Conservation (phyloP, 441 rosid genomes). For the Erysimum cheiri region DNA sequence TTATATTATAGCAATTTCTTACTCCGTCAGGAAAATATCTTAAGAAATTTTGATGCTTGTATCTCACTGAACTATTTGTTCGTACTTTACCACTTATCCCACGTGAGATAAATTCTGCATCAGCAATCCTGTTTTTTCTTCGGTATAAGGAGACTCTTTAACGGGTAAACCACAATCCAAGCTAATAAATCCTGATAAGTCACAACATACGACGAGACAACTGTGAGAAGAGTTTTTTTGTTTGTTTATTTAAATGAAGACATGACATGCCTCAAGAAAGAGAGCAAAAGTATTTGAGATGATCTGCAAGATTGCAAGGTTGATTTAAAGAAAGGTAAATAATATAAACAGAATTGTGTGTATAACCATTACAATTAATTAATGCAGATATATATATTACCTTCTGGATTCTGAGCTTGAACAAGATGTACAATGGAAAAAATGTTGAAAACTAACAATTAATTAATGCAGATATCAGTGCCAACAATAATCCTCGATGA, state of each 20-base stretch:
- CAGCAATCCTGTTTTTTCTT: slow-evolving; percentile 31
- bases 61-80: neutral
- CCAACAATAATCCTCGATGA: neutral
- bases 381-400: neutral
- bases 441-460: too few species aligned
- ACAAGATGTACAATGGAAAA: neutral
- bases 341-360: too few species aligned
- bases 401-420: neutral
- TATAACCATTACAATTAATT: too few species aligned
- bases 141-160: slow-evolving; percentile 27
- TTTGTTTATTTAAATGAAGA: neutral
- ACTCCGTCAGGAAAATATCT: slow-evolving; percentile 55
- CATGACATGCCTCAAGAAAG: slow-evolving; percentile 10
- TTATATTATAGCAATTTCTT: slow-evolving; percentile 53
- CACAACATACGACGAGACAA: neutral
- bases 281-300: neutral
- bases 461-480: too few species aligned
- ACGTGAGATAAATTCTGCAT: slow-evolving; percentile 29
- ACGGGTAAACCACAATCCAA: slow-evolving; percentile 31
- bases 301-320: neutral
- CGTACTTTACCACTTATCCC: slow-evolving; percentile 37
- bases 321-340: neutral
- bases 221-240: neutral
- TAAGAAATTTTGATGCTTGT: slow-evolving; percentile 38
- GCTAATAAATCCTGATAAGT: slow-evolving; percentile 35